These are phyloP conservation scores for Lanmaoa pseudosensibilis DNA, from an alignment of 768 basidiomycete species.

Conservation along the genomic window DNA sequence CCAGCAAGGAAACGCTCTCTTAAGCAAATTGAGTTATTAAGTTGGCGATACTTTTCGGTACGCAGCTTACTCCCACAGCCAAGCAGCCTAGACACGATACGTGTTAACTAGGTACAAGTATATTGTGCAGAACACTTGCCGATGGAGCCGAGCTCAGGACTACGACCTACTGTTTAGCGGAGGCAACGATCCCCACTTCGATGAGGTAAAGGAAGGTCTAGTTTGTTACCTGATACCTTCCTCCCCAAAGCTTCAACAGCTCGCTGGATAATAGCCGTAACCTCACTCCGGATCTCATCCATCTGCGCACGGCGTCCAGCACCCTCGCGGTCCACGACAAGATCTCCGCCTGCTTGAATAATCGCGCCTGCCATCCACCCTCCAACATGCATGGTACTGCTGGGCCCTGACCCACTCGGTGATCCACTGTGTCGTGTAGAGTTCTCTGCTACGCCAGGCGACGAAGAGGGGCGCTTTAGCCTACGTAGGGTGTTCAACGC, in stretches of 20 bases:
- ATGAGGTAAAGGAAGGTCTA: conserved; percentile 16
- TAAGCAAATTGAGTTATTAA: not conserved
- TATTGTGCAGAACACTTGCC: not conserved
- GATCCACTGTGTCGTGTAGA: not conserved
- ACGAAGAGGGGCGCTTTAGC: not conserved
- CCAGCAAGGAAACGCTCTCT: not conserved
- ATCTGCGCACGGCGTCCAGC: conserved; percentile 28
- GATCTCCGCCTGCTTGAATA: conserved; percentile 3
- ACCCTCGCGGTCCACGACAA: conserved; percentile 5
- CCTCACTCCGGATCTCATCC: conserved; percentile 45
- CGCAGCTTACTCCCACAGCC: not conserved
- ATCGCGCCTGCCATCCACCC: conserved; percentile 18
- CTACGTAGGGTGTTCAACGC: conserved; percentile 16
- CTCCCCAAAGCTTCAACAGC: conserved; percentile 56
- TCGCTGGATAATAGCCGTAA: conserved; percentile 54
- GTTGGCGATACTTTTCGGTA: not conserved
- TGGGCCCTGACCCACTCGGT: not conserved
- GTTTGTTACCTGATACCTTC: conserved; percentile 43
- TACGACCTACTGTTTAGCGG: not conserved
- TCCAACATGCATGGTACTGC: not conserved
- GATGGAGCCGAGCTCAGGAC: not conserved
- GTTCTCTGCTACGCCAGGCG: not conserved
- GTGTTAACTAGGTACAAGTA: not conserved
- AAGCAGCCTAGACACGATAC: not conserved
- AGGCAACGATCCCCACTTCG: not conserved